These are phyloP conservation scores for Penicillium antarcticum DNA, from an alignment of 495 filamentous ascomycete genomes.

Conservation along the genomic window DNA sequence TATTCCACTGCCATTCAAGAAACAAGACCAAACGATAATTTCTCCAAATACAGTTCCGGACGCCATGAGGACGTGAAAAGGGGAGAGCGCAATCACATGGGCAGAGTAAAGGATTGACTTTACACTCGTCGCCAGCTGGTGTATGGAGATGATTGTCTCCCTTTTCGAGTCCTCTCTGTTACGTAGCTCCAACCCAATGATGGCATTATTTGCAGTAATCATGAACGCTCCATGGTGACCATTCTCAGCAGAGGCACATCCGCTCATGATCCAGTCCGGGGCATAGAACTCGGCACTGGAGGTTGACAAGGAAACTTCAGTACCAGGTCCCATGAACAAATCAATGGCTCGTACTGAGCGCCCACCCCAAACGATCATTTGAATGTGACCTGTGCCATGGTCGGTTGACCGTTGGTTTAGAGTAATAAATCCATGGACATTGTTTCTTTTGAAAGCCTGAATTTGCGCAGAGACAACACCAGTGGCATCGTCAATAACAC, in stretches of 20 bases:
- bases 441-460: conserved; percentile 37
- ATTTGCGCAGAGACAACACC: conserved; percentile 30
- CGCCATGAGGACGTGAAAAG: conserved; percentile 64
- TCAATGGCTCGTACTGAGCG: conserved; percentile 63
- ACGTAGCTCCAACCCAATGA: conserved; percentile 44
- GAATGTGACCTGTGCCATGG: conserved; percentile 24
- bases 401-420: conserved; percentile 16
- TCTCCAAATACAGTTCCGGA: conserved; percentile 93
- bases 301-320: conserved; percentile 7
- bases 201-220: conserved; percentile 83
- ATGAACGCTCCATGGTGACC: conserved; percentile 34
- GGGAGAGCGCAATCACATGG: conserved; percentile 58
- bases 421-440: conserved; percentile 40
- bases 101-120: conserved; percentile 87
- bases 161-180: conserved; percentile 16
- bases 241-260: conserved; percentile 36
- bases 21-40: conserved; percentile 82
- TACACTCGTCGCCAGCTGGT: conserved; percentile 61
- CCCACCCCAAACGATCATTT: conserved; percentile 73
- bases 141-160: conserved; percentile 25
- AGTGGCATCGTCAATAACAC: conserved; percentile 33
- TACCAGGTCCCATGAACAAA: conserved; percentile 2
- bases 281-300: conserved; percentile 40
- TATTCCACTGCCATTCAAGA: conserved; percentile 18
- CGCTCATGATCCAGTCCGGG: conserved; percentile 83